phyloP scores from a whole-genome alignment of 73 alveolate species.

The Paramecium octaurelia region DNA sequence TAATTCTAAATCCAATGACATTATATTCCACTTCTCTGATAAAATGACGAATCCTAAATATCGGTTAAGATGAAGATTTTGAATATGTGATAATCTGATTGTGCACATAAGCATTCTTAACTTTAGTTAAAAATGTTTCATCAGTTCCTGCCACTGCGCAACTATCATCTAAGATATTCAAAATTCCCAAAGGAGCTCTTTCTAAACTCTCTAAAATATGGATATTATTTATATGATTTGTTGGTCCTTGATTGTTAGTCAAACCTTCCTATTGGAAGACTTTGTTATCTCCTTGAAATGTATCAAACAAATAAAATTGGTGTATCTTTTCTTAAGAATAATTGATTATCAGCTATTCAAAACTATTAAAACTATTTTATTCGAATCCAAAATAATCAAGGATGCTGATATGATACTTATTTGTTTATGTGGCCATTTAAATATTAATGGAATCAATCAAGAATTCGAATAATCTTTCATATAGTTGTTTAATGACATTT shows the following conservation, averaged over 20 bases:
- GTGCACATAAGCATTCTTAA: slow-evolving; percentile 55
- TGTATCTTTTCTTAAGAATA: slow-evolving; percentile 93
- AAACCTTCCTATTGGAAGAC: background rate
- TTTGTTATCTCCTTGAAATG: background rate
- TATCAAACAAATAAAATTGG: slow-evolving; percentile 74
- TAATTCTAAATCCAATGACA: slow-evolving; percentile 81
- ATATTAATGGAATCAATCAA: slow-evolving; percentile 70
- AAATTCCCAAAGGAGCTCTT: slow-evolving; percentile 58
- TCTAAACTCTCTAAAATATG: slow-evolving; percentile 66
- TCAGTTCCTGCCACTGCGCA: slow-evolving; percentile 57
- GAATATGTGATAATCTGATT: slow-evolving; percentile 43
- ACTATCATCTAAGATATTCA: slow-evolving; percentile 62
- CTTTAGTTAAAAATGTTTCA: slow-evolving; percentile 26
- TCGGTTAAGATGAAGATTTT: slow-evolving; percentile 47
- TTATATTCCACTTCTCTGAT: slow-evolving; percentile 89
- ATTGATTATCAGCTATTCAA: slow-evolving; percentile 92
- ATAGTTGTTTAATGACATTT: slow-evolving; percentile 90
- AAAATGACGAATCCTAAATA: slow-evolving; percentile 74
- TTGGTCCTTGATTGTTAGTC: background rate
- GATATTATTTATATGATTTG: slow-evolving; percentile 64
- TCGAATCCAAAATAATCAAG: slow-evolving; percentile 97
- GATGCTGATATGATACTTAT: background rate
- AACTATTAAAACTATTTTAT: slow-evolving; percentile 83
- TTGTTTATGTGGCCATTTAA: background rate
- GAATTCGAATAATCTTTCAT: slow-evolving; percentile 89